These are phyloP conservation scores for Aureobasidium sp. DNA, from an alignment of 2,329 filamentous ascomycete genomes.

Conservation along the genomic window DNA sequence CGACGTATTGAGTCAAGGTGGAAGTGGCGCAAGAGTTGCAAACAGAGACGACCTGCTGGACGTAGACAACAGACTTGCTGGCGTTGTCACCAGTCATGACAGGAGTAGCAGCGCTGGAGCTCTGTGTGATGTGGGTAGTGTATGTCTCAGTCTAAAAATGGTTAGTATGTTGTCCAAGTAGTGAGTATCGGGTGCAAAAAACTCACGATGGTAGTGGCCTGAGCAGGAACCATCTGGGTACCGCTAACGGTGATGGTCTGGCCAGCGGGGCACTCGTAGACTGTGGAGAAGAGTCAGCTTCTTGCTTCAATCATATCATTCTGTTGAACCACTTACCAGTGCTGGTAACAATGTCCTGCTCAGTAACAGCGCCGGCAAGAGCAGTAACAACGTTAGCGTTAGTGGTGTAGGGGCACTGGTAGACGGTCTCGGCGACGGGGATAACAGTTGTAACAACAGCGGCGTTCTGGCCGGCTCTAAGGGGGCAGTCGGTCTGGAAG, in stretches of 20 bases:
- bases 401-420: constrained; percentile 1
- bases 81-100: background rate
- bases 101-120: background rate
- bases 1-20: background rate
- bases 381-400: constrained; percentile 18
- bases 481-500: constrained; percentile 5
- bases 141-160: background rate
- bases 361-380: constrained; percentile 15
- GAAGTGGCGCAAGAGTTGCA: background rate
- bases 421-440: constrained; percentile 13
- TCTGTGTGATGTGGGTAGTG: background rate
- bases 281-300: background rate
- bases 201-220: background rate
- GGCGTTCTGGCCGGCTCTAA: constrained; percentile 12
- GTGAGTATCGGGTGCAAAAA: no score
- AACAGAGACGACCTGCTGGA: background rate
- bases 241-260: background rate
- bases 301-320: background rate
- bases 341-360: background rate
- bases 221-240: background rate
- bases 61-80: constrained; percentile 2
- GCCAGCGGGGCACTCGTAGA: constrained; percentile 28
- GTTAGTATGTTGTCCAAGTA: no score
- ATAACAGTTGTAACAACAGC: constrained; percentile 15
- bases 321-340: background rate